A percentile compares a stretch with the other conserved stretches of the same genome.
These are phyloP conservation scores for Flaveria ramosissima DNA, from an alignment of 129 eudicot species.

Conservation along the genomic window DNA sequence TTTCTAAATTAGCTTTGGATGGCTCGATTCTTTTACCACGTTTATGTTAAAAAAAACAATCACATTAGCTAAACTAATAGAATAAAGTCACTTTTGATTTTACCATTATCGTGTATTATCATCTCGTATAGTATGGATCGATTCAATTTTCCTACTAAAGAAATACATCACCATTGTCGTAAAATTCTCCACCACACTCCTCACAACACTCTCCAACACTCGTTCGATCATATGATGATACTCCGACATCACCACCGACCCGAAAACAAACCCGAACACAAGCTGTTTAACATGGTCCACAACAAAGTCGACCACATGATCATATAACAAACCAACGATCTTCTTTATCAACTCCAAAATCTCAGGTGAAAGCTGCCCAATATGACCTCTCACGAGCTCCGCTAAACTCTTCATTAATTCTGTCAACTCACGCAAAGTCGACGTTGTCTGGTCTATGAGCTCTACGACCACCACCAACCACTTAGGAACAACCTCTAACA, in stretches of 20 bases:
- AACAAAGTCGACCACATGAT: background rate
- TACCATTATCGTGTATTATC: too few species aligned
- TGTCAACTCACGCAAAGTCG: background rate
- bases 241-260: background rate
- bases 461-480: background rate
- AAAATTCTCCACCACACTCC: background rate
- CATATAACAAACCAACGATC: background rate
- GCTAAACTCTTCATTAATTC: background rate
- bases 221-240: background rate
- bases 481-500: background rate
- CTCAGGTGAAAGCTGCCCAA: background rate
- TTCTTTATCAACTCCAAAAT: background rate
- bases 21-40: too few species aligned
- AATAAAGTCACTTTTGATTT: background rate
- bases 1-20: too few species aligned
- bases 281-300: background rate
- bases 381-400: background rate
- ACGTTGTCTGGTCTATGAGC: background rate
- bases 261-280: background rate
- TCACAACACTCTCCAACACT: background rate
- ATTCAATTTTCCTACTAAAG: background rate
- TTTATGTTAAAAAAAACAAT: too few species aligned
- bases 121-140: background rate
- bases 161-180: background rate
- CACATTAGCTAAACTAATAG: too few species aligned